These are phyloP conservation scores for Sporisorium exsertum DNA, from an alignment of 1,284 basidiomycete species.

Conservation along the genomic window DNA sequence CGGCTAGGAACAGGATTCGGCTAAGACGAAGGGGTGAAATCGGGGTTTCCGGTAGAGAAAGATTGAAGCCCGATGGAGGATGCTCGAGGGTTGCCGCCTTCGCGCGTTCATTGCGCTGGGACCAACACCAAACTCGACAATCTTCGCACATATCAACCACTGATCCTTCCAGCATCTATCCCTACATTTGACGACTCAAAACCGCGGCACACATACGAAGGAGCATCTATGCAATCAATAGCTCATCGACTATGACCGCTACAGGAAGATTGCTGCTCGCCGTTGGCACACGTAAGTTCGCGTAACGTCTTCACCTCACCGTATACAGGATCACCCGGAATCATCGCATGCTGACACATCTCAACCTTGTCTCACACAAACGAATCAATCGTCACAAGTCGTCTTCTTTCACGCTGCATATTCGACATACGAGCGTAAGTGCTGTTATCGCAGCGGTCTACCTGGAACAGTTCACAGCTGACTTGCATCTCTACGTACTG, in stretches of 20 bases:
- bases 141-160: not conserved
- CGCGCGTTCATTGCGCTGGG: constrained; percentile 15
- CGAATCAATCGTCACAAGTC: constrained; percentile 12
- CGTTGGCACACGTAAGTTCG: constrained; percentile 35
- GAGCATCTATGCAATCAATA: not conserved
- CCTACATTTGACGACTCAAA: not conserved
- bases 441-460: not conserved
- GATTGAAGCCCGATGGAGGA: too few relatives aligned
- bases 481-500: not conserved
- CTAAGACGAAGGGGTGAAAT: too few relatives aligned
- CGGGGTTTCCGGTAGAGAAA: too few relatives aligned
- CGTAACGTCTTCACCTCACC: not conserved
- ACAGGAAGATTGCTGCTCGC: constrained; percentile 27
- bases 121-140: constrained; percentile 16
- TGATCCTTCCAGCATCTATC: not conserved
- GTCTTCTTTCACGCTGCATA: constrained; percentile 60
- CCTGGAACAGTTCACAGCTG: not conserved
- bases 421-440: constrained; percentile 62
- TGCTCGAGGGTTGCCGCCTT: not conserved
- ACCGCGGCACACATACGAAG: not conserved
- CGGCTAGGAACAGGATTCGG: not conserved
- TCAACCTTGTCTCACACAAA: not conserved
- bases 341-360: not conserved
- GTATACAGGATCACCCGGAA: not conserved
- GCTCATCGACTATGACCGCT: constrained; percentile 20